Base-by-base conservation (phyloP, 2,329 filamentous ascomycete genomes). In the Drechslerella dactyloides region DNA sequence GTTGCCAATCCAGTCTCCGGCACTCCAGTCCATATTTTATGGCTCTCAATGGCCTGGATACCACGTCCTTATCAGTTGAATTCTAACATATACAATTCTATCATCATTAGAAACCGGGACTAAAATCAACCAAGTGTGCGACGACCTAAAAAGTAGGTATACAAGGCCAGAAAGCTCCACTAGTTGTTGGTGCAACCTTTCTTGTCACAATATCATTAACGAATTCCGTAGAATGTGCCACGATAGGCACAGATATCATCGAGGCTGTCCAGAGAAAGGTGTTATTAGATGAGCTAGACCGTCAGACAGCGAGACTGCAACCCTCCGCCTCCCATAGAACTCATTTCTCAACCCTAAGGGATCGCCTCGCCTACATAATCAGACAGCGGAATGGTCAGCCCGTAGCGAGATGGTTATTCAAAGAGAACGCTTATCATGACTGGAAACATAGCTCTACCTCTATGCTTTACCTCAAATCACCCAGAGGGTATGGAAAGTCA, bases 401-500 rank as follows among this genome's bases (percentile, higher is more conserved):
- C 3, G 53, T 54, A n/a, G 58, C 65, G 2, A 24, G 17, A 6
- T 69, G 58, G 59, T 11, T 63, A n/a, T 50, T 55, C n/a, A 46
- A 53, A 11, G 51, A 63, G 27, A 40, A 55, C 3, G 51, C 52
- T 10, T 63, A 63, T 30, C 30, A 23, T 24, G 40, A 27, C 5
- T 63, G 59, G 59, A 63, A 63, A 30, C 11, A 10, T 6, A 13
- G 8, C 11, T 10, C 51, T 7, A 60, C 44, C 2, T 46, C 21
- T 4, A 13, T 68, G 1, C 8, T 63, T 5, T 63, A 50, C 33
- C n/a, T 63, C 13, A 21, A 46, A 27, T 50, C 50, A 1, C 64
- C 64, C 19, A 56, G 64, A 33, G 64, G 64, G 6, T 42, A 61
- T 24, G 64, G 64, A 3, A 69, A 69, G 19, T 69, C 64, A 10